Evolutionary conservation across 768 basidiomycete species (phyloP).

Genomic region (Dioszegia hungarica): DNA sequence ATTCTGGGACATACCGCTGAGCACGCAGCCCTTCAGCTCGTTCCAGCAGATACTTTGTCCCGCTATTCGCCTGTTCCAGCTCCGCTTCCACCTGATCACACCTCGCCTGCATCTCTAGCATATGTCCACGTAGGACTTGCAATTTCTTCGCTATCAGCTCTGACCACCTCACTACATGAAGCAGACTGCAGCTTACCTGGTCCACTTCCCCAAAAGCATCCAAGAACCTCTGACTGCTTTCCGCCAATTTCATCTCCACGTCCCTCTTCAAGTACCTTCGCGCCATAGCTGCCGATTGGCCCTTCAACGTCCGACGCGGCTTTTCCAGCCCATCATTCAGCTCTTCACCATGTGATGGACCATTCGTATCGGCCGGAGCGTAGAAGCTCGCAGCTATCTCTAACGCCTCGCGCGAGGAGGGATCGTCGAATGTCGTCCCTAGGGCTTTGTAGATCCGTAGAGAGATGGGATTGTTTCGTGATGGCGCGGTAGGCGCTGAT

Average conservation of each 20-base stretch:
- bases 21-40: conserved; percentile 56
- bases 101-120: conserved; percentile 69
- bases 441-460: conserved; percentile 85
- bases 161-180: neutral
- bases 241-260: conserved; percentile 73
- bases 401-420: conserved; percentile 61
- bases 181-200: conserved; percentile 59
- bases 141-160: conserved; percentile 62
- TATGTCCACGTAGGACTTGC: conserved; percentile 68
- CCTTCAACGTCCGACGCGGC: conserved; percentile 23
- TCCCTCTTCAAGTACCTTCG: conserved; percentile 76
- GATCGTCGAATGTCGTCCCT: conserved; percentile 56
- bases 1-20: conserved; percentile 39
- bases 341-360: neutral
- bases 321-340: conserved; percentile 7
- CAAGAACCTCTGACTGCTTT: conserved; percentile 76
- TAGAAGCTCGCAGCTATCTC: conserved; percentile 79
- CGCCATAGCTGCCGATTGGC: conserved; percentile 60
- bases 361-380: conserved; percentile 22
- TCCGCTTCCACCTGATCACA: conserved; percentile 81
- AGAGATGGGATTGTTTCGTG: conserved; percentile 60
- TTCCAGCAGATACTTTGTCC: conserved; percentile 73
- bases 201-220: conserved; percentile 83
- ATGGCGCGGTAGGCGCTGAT: conserved; percentile 2
- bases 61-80: conserved; percentile 66